Percentiles rank a stretch among this genome's conserved stretches.
Evolutionary conservation across 331 rosid species (phyloP).

Genomic region (Erythrophleum ivorense): DNA sequence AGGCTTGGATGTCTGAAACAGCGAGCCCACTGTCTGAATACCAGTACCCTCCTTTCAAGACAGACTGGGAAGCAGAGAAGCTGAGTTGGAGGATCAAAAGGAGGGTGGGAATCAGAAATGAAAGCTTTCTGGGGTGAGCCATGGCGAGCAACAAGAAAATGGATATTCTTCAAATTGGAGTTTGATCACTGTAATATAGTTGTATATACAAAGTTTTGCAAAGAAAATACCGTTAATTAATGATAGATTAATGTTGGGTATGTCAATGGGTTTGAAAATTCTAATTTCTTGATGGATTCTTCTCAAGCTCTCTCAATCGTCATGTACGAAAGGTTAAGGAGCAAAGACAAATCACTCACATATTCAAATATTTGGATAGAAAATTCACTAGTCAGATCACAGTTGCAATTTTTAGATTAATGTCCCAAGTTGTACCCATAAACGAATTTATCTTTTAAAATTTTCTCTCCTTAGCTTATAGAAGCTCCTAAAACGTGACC

Average conservation of each 20-base stretch:
- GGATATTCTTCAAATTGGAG: background rate
- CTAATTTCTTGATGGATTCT: background rate
- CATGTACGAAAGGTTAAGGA: background rate
- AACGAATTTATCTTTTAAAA: background rate
- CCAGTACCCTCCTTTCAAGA: conserved; percentile 17
- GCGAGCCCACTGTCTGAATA: background rate
- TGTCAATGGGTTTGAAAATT: background rate
- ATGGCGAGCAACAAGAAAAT: background rate
- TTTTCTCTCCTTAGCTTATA: background rate
- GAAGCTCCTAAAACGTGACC: background rate
- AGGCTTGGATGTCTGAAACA: conserved; percentile 4
- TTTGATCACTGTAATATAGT: background rate
- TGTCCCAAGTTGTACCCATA: background rate
- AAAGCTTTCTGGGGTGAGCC: background rate
- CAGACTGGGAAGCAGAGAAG: background rate
- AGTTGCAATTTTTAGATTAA: background rate
- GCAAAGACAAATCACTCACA: background rate
- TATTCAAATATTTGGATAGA: background rate
- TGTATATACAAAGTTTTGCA: too few species aligned
- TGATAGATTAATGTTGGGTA: background rate
- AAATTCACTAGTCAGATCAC: background rate
- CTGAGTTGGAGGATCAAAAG: background rate
- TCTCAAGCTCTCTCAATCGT: background rate
- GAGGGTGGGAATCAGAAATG: background rate
- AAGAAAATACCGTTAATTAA: too few species aligned